A percentile compares a stretch with the other conserved stretches of the same genome.
These are phyloP conservation scores for Ophiostoma himal-ulmi DNA, from an alignment of 2,329 filamentous ascomycete species.

Conservation along the genomic window DNA sequence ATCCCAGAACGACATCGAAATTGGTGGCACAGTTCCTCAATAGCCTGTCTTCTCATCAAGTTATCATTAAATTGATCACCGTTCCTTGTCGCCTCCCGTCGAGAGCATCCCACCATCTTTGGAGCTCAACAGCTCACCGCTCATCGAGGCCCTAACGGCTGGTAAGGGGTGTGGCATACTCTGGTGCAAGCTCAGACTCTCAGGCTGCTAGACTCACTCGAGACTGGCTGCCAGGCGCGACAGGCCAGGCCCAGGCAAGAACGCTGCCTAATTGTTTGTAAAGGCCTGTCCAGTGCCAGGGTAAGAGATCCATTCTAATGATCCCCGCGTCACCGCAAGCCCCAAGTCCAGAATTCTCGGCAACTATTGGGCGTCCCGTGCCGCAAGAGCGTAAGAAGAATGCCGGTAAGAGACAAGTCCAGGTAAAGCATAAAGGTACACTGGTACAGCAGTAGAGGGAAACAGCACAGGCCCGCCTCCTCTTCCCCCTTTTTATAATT, in stretches of 20 bases:
- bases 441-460: neutral
- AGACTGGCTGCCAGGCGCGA: neutral
- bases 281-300: neutral
- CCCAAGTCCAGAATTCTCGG: constrained; percentile 10
- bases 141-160: neutral
- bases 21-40: neutral
- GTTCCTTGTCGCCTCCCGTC: neutral
- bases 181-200: neutral
- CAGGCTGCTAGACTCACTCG: neutral
- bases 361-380: constrained; percentile 22
- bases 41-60: neutral
- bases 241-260: neutral
- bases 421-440: neutral
- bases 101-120: neutral
- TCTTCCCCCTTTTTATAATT: neutral
- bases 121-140: neutral
- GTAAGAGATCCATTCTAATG: neutral
- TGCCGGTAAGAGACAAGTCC: neutral
- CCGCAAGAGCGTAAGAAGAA: constrained; percentile 17
- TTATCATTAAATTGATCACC: neutral
- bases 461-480: neutral
- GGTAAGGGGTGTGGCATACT: neutral
- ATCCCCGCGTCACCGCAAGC: neutral
- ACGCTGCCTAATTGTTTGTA: neutral
- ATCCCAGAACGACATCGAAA: neutral